Base-by-base conservation (phyloP, 2,329 filamentous ascomycete species). In the Zasmidium citrigriseum region DNA sequence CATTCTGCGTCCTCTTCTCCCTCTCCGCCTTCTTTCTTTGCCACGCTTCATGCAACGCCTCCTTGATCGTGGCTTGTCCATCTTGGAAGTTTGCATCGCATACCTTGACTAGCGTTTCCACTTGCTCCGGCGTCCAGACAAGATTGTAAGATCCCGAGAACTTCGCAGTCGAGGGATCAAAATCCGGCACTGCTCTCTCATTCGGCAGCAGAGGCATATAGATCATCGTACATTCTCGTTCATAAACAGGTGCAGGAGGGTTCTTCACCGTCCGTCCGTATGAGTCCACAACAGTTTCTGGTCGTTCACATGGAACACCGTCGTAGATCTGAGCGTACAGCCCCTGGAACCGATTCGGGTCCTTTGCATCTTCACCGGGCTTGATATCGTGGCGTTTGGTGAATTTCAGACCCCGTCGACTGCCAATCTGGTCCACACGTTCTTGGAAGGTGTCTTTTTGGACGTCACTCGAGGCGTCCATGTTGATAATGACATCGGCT, bases 371-470 rank as follows among this genome's bases (percentile, higher is more conserved):
- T 3, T 55, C 56, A 23, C 53, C 49, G 4, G 67, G 57, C 50
- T 69, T 67, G 48, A 66, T 49, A 24, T 68, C 57, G 52, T 68
- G 59, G 16, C 70, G 63, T 46, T 63, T 67, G n/a, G 59, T 66
- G 57, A 73, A 73, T 54, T 70, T 67, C 11, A 73, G 27, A 12
- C 70, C 70, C 5, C 70, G 63, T 2, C 71, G 66, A 25, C 54
- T 57, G n/a, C 70, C 70, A 46, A 73, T 73, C 55, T 73, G 70
- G 54, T 69, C 66, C 22, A 71, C 67, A 5, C 71, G 64, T 49
- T 71, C 63, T 34, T 62, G 69, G 57, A 73, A 73, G 10, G 63
- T 71, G 59, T 73, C 69, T 52, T 73, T 72, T 50, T 69, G 70
- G 1, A 73, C 71, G 56, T 73, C 69, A 18, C 60, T 64, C 3